phyloP scores from a whole-genome alignment of 495 filamentous ascomycete species.

The Parachaetomium inaequale region DNA sequence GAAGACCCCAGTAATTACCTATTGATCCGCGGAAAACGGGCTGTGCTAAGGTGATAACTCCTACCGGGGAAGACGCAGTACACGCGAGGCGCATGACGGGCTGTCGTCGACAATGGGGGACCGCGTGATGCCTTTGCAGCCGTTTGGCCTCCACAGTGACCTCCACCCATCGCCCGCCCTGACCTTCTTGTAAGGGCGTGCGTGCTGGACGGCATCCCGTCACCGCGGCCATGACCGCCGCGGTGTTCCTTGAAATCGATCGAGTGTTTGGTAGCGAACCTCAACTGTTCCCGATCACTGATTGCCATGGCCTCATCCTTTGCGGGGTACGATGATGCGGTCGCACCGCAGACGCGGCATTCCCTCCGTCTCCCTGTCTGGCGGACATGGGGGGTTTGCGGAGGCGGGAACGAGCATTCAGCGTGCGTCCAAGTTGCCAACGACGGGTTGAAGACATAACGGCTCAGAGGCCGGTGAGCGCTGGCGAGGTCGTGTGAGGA shows the following conservation, averaged over 20 bases:
- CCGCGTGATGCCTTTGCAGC: slow-evolving; percentile 33
- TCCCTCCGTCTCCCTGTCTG: not conserved
- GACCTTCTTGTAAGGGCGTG: not conserved
- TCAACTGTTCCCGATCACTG: slow-evolving; percentile 3
- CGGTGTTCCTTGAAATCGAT: not conserved
- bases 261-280: not conserved
- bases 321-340: slow-evolving; percentile 18
- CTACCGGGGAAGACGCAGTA: slow-evolving; percentile 1
- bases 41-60: not conserved
- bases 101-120: slow-evolving; percentile 21
- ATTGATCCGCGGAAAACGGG: not conserved
- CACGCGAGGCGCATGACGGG: slow-evolving; percentile 15
- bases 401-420: slow-evolving; percentile 7
- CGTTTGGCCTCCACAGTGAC: slow-evolving; percentile 21
- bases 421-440: not conserved
- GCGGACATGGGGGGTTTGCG: not conserved
- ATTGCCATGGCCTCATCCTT: not conserved
- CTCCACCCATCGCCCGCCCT: not conserved
- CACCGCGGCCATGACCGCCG: not conserved
- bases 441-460: not conserved
- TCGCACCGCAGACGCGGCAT: slow-evolving; percentile 31
- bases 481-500: slow-evolving; percentile 18
- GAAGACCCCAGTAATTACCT: not conserved
- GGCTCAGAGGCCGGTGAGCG: slow-evolving; percentile 17
- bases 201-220: not conserved